Evolutionary conservation across 345 rosid genomes (phyloP).

Genomic region (Aquilaria malaccensis): DNA sequence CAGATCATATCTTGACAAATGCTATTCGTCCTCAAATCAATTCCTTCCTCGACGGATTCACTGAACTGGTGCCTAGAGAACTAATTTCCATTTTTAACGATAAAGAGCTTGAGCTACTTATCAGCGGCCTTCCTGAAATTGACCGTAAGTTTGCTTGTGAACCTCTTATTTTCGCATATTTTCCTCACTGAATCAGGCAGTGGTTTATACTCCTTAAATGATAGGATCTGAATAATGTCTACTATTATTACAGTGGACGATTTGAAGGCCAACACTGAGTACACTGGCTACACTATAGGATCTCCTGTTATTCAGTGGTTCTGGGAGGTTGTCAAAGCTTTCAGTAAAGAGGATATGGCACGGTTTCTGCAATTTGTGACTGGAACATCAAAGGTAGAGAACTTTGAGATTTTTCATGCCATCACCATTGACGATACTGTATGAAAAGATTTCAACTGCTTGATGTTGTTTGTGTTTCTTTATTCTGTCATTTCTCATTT

Average conservation of each 20-base stretch:
- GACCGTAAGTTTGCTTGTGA: constrained; percentile 56
- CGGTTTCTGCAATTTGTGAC: constrained; percentile 90
- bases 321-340: constrained; percentile 89
- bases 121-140: constrained; percentile 99
- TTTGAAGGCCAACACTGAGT: constrained; percentile 78
- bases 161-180: constrained; percentile 1
- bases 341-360: constrained; percentile 96
- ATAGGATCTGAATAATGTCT: constrained; percentile 4
- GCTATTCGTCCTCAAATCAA: constrained; percentile 95
- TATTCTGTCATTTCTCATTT: no score
- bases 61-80: constrained; percentile 68
- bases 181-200: neutral
- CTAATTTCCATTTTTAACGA: constrained; percentile 90
- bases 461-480: no score
- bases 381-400: constrained; percentile 85
- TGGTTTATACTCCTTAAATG: constrained; percentile 8
- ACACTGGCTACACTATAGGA: constrained; percentile 75
- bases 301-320: constrained; percentile 91
- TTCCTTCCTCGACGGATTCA: constrained; percentile 83
- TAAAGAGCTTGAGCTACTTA: constrained; percentile 98
- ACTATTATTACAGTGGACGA: constrained; percentile 62
- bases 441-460: no score
- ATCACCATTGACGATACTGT: neutral
- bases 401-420: neutral
- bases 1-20: constrained; percentile 89